phyloP scores from a whole-genome alignment of 441 rosid species.

The Populus hybrid region DNA sequence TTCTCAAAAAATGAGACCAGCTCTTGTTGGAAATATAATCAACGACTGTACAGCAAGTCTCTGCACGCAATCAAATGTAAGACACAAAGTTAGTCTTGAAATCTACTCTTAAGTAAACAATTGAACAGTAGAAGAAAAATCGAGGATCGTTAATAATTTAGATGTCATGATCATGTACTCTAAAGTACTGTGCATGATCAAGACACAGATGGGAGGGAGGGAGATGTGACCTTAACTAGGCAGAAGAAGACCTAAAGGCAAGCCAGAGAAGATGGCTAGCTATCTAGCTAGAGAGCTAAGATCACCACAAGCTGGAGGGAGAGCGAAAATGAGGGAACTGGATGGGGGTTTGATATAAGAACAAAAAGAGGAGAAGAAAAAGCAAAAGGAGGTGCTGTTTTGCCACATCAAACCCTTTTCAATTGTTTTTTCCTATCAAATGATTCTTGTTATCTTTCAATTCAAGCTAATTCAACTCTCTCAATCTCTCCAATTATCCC shows the following conservation, averaged over 20 bases:
- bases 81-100: neutral
- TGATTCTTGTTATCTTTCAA: conserved; percentile 43
- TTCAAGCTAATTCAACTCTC: conserved; percentile 19
- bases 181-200: neutral
- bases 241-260: neutral
- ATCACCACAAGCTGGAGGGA: conserved; percentile 12
- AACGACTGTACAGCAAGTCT: neutral
- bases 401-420: conserved; percentile 41
- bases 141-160: neutral
- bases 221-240: neutral
- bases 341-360: conserved; percentile 28
- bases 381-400: conserved; percentile 5
- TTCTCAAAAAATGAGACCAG: neutral
- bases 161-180: neutral
- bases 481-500: conserved; percentile 34
- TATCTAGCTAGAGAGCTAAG: neutral
- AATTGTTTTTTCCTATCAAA: conserved; percentile 21
- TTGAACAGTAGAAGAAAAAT: neutral
- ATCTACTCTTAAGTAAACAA: neutral
- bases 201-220: neutral
- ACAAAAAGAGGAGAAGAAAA: conserved; percentile 35
- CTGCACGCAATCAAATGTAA: neutral
- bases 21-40: neutral
- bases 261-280: neutral
- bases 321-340: conserved; percentile 18